Percentiles rank a stretch among this genome's conserved stretches.
Conservation (phyloP, 306 rosid genomes). For the Rubus parviflorus region DNA sequence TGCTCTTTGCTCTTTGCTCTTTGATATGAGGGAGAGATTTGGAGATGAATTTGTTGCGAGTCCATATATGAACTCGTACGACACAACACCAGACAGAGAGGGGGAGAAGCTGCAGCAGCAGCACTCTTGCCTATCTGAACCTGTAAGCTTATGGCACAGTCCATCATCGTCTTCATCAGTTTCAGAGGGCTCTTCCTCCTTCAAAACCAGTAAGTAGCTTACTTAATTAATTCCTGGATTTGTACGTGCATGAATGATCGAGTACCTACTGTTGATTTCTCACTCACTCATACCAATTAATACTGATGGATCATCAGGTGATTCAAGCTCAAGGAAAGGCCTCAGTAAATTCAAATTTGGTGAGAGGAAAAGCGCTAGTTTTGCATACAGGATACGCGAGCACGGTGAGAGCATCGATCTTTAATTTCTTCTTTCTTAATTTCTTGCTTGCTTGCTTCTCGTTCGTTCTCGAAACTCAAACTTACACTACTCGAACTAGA, state of each 20-base stretch:
- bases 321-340: constrained; percentile 27
- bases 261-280: background rate
- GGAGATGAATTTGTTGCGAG: constrained; percentile 25
- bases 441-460: no score
- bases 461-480: no score
- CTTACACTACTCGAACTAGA: no score
- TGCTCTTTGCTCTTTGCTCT: background rate
- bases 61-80: constrained; percentile 37
- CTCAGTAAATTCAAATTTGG: constrained; percentile 23
- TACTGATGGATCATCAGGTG: constrained; percentile 28
- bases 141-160: constrained; percentile 31
- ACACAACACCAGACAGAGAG: constrained; percentile 16
- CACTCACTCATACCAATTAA: constrained; percentile 10
- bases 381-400: constrained; percentile 56
- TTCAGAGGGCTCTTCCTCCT: constrained; percentile 29
- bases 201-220: constrained; percentile 37
- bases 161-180: constrained; percentile 28
- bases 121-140: constrained; percentile 26
- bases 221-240: background rate
- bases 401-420: constrained; percentile 44
- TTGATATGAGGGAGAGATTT: background rate
- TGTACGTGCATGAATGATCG: background rate
- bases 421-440: background rate
- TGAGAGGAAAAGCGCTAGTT: constrained; percentile 37
- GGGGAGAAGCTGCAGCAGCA: background rate